Evolutionary conservation across 495 filamentous ascomycete genomes (phyloP).

Genomic region (Penicillium samsonianum): DNA sequence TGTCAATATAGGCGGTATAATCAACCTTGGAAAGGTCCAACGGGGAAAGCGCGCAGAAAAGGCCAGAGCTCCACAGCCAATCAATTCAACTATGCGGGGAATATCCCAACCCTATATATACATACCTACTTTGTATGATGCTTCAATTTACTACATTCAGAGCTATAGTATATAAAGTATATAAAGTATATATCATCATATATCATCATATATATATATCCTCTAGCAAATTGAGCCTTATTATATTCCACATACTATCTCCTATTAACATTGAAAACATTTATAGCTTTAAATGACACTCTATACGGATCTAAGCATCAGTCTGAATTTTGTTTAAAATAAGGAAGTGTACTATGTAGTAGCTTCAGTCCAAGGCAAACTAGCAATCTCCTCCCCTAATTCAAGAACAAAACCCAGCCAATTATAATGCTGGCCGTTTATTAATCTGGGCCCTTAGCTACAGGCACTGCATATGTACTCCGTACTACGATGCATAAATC

Average conservation of each 20-base stretch:
- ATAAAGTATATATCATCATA: too few relatives aligned
- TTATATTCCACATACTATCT: not conserved
- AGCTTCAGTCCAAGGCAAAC: not conserved
- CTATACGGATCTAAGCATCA: not conserved
- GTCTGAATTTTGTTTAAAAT: not conserved
- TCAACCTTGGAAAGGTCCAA: not conserved
- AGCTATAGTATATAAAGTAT: too few relatives aligned
- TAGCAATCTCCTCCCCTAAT: not conserved
- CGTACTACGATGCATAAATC: not conserved
- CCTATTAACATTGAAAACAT: too few relatives aligned
- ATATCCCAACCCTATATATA: not conserved
- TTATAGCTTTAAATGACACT: not conserved
- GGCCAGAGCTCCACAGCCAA: conserved; percentile 16
- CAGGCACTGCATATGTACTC: not conserved
- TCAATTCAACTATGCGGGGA: conserved; percentile 12
- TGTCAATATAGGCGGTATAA: not conserved
- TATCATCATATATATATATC: too few relatives aligned
- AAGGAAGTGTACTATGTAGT: not conserved
- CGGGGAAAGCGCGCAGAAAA: conserved; percentile 15
- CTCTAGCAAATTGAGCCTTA: not conserved
- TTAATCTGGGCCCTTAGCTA: not conserved
- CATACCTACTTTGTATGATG: too few relatives aligned
- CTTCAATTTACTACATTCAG: too few relatives aligned
- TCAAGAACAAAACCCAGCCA: not conserved
- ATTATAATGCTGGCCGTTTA: not conserved